Percentiles rank a stretch among this genome's conserved stretches.
phyloP scores from a whole-genome alignment of 495 filamentous ascomycete genomes.

The Barbatosphaeria neglecta region DNA sequence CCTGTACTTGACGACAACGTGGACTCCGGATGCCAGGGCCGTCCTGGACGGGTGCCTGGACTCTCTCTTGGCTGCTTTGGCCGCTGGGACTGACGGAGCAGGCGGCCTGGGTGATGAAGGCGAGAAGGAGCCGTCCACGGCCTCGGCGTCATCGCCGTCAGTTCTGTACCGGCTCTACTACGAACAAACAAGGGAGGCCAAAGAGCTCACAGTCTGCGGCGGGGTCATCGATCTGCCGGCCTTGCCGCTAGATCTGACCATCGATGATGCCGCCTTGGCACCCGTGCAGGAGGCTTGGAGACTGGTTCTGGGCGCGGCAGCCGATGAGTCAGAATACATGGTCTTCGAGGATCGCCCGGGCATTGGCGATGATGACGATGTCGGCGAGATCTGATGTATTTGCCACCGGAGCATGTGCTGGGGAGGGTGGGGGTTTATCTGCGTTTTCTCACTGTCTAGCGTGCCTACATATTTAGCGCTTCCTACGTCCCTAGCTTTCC shows the following conservation, averaged over 20 bases:
- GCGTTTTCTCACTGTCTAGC: too few relatives aligned
- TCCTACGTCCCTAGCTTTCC: too few relatives aligned
- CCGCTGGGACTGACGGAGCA: too few relatives aligned
- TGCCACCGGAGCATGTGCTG: too few relatives aligned
- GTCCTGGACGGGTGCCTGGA: background rate
- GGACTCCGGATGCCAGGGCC: background rate
- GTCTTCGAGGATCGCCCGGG: slow-evolving; percentile 36
- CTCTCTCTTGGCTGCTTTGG: background rate
- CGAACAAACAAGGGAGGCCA: slow-evolving; percentile 10
- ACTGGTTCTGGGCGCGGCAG: slow-evolving; percentile 40
- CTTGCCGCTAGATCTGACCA: slow-evolving; percentile 7
- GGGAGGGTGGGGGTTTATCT: too few relatives aligned
- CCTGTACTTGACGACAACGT: background rate
- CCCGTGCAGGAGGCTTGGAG: slow-evolving; percentile 49
- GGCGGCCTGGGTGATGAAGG: too few relatives aligned
- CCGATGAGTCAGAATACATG: slow-evolving; percentile 43
- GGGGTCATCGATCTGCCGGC: background rate
- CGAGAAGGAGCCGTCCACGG: background rate
- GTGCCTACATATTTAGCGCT: too few relatives aligned
- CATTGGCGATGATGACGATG: slow-evolving; percentile 23
- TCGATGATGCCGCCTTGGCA: slow-evolving; percentile 51
- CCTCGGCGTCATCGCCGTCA: background rate
- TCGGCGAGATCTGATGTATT: too few relatives aligned
- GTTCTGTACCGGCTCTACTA: background rate
- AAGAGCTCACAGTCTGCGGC: slow-evolving; percentile 1